phyloP scores from a whole-genome alignment of 2,329 filamentous ascomycete genomes.

The Aspergillus unguis region DNA sequence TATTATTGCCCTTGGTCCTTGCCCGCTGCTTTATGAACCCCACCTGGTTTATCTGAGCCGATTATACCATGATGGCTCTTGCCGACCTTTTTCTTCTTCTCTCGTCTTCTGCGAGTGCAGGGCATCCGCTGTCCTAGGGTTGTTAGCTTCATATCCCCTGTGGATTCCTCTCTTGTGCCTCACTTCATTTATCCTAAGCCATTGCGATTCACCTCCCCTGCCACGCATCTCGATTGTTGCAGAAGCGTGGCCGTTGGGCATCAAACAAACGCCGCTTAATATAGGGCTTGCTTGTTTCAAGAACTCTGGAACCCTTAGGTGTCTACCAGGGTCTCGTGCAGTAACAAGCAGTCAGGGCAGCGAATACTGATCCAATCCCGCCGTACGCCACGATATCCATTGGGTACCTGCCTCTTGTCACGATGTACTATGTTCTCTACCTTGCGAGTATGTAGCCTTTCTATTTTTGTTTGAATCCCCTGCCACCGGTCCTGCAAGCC shows the following conservation, averaged over 20 bases:
- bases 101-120: conserved; percentile 13
- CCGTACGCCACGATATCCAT: conserved; percentile 19
- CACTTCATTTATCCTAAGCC: conserved; percentile 12
- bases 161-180: conserved; percentile 9
- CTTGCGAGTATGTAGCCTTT: conserved; percentile 64
- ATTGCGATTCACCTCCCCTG: conserved; percentile 6
- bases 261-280: conserved; percentile 17
- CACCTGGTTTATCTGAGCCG: conserved; percentile 30
- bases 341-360: conserved; percentile 18
- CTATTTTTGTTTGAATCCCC: conserved; percentile 17
- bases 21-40: conserved; percentile 24
- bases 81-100: conserved; percentile 15
- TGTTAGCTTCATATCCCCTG: conserved; percentile 15
- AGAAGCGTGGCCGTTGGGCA: conserved; percentile 25
- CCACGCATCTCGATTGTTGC: conserved; percentile 12
- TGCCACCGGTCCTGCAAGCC: not conserved
- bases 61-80: conserved; percentile 24
- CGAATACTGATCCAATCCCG: conserved; percentile 25
- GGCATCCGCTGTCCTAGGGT: conserved; percentile 12
- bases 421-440: conserved; percentile 59
- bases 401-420: conserved; percentile 19
- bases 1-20: conserved; percentile 12
- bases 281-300: conserved; percentile 18
- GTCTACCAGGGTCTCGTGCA: conserved; percentile 21
- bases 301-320: conserved; percentile 7